phyloP scores from a whole-genome alignment of 164 flowering plant genomes.

The Echeveria elegans region DNA sequence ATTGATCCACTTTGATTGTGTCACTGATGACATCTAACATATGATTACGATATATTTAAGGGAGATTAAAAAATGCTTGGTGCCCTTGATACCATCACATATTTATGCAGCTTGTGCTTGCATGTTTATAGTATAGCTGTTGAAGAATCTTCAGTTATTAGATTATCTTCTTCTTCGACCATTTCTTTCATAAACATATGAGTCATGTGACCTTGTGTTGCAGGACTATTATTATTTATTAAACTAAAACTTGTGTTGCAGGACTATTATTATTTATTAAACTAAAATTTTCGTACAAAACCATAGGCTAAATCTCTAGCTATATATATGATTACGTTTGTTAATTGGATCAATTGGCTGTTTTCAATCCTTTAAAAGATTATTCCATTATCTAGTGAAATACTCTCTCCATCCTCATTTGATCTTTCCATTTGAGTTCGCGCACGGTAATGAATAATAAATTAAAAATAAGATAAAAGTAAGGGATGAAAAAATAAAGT shows the following conservation, averaged over 20 bases:
- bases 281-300: no score
- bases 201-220: not conserved
- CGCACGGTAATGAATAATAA: no score
- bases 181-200: not conserved
- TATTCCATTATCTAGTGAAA: no score
- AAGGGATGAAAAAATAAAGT: no score
- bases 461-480: no score
- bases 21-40: constrained; percentile 1
- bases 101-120: not conserved
- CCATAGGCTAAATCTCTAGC: not conserved
- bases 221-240: not conserved
- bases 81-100: constrained; percentile 3
- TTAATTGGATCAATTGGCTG: not conserved
- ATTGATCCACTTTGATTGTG: not conserved
- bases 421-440: no score
- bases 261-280: not conserved
- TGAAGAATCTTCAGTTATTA: not conserved
- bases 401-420: no score
- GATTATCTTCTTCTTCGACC: not conserved
- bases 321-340: no score
- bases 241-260: not conserved
- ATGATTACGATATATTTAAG: not conserved
- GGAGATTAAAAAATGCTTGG: not conserved
- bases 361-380: no score
- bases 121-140: not conserved